phyloP scores from a whole-genome alignment of 176 grass and related monocot species.

The Zizania latifolia region DNA sequence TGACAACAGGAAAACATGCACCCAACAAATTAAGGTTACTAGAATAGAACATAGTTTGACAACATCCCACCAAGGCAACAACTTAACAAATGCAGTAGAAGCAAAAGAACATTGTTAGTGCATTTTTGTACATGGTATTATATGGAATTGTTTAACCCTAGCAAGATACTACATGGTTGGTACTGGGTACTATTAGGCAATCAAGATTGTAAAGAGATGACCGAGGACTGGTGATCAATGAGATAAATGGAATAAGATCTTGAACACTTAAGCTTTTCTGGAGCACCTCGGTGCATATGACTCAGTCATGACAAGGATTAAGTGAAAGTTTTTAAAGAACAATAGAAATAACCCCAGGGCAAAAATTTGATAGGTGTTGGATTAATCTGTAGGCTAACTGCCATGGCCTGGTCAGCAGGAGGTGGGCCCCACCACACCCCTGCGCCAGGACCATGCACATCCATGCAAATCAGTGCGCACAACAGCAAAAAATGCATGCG shows the following conservation, averaged over 20 bases:
- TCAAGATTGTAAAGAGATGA: neutral
- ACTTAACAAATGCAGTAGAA: slow-evolving; percentile 1
- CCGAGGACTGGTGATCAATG: neutral
- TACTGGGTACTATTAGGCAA: neutral
- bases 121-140: neutral
- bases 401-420: too few relatives aligned
- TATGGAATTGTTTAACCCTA: neutral
- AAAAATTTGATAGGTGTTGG: too few relatives aligned
- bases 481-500: too few relatives aligned
- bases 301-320: neutral
- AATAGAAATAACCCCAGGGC: too few relatives aligned
- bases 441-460: too few relatives aligned
- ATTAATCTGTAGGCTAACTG: too few relatives aligned
- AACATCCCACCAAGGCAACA: neutral
- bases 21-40: too few relatives aligned
- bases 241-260: neutral
- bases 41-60: neutral
- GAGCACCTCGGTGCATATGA: neutral
- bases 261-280: neutral
- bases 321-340: too few relatives aligned
- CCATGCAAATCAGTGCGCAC: too few relatives aligned
- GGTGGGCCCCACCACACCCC: too few relatives aligned
- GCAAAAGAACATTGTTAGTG: neutral
- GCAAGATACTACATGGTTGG: neutral
- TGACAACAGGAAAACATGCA: too few relatives aligned